Evolutionary conservation across 2,329 filamentous ascomycete species (phyloP).

Genomic region (Penicillium sp.): DNA sequence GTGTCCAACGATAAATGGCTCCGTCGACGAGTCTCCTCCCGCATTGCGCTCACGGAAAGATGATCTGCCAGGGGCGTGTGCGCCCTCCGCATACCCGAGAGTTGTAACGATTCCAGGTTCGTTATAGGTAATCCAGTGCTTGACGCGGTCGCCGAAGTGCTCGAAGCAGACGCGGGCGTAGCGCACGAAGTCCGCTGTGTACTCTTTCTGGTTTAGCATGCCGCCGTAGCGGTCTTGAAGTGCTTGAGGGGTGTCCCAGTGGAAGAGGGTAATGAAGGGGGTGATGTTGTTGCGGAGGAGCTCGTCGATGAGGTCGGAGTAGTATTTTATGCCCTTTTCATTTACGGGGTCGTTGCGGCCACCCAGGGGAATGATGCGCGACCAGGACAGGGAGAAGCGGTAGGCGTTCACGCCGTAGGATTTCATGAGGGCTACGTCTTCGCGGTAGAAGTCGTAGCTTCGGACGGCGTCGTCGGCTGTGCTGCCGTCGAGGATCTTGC

Average conservation of each 20-base stretch:
- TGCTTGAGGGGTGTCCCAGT: conserved; percentile 75
- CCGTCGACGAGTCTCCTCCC: conserved; percentile 68
- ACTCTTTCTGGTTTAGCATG: conserved; percentile 69
- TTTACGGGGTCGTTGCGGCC: conserved; percentile 73
- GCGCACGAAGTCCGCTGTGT: conserved; percentile 69
- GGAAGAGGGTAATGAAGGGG: conserved; percentile 74
- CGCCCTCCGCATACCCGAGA: conserved; percentile 69
- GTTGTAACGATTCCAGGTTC: conserved; percentile 73
- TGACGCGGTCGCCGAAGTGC: conserved; percentile 65
- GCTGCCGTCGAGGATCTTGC: conserved; percentile 71
- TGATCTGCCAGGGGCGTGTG: conserved; percentile 71
- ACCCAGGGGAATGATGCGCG: conserved; percentile 73
- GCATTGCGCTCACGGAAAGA: conserved; percentile 65
- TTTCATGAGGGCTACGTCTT: conserved; percentile 72
- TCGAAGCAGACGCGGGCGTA: conserved; percentile 74
- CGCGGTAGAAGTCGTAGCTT: conserved; percentile 69
- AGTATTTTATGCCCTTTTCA: conserved; percentile 69
- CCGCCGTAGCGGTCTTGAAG: conserved; percentile 75
- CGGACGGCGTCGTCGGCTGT: conserved; percentile 72
- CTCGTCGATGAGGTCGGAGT: conserved; percentile 70
- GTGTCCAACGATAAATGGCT: conserved; percentile 75
- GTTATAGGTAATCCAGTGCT: conserved; percentile 83
- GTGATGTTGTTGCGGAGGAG: conserved; percentile 67
- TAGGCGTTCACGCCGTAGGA: conserved; percentile 67
- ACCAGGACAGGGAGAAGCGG: conserved; percentile 73